Evolutionary conservation across 2,329 filamentous ascomycete species (phyloP).

Genomic region (Neopestalotiopsis clavispora): DNA sequence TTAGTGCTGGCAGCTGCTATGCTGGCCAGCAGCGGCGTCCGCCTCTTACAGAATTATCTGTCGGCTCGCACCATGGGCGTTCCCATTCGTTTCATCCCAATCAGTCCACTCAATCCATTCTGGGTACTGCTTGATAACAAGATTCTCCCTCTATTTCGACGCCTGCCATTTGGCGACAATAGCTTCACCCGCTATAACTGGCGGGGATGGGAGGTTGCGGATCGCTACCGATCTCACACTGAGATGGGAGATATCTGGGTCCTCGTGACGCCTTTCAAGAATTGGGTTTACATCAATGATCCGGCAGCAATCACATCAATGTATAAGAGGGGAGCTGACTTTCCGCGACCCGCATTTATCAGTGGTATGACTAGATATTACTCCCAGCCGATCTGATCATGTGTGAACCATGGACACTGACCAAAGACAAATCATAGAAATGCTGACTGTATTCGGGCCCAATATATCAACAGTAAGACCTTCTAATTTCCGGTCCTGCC

Average conservation of each 20-base stretch:
- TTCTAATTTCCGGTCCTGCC: not conserved
- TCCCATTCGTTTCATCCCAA: not conserved
- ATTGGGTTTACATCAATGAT: constrained; percentile 1
- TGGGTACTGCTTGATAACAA: not conserved
- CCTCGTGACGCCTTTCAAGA: constrained; percentile 2
- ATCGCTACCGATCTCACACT: not conserved
- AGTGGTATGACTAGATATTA: not conserved
- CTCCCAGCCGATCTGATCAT: accelerated
- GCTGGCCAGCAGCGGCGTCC: not conserved
- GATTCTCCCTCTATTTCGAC: not conserved
- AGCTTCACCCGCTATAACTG: constrained; percentile 9
- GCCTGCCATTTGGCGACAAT: not conserved
- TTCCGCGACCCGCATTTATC: not conserved
- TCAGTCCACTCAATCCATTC: constrained; percentile 6
- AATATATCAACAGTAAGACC: constrained; percentile 23
- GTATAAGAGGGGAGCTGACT: constrained; percentile 7
- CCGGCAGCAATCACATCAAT: not conserved
- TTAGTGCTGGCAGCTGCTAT: not conserved
- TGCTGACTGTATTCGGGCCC: constrained; percentile 26
- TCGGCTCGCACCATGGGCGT: constrained; percentile 2
- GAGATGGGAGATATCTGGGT: constrained; percentile 14
- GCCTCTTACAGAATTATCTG: not conserved
- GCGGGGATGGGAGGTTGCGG: constrained; percentile 2
- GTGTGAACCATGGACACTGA: not conserved
- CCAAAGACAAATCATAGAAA: not conserved